phyloP scores from a whole-genome alignment of 306 rosid species.

The Pueraria montana region DNA sequence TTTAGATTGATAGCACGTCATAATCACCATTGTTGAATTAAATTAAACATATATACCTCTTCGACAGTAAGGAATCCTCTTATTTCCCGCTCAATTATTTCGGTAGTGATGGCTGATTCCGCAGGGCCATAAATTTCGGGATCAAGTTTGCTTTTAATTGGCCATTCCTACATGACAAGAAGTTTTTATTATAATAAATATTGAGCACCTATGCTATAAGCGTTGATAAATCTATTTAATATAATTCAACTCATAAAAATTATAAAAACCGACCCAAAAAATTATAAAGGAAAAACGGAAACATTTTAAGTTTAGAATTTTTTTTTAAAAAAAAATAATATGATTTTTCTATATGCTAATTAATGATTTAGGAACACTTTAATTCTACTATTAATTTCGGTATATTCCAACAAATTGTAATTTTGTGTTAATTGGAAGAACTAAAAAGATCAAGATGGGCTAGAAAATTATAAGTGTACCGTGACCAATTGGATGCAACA shows the following conservation, averaged over 20 bases:
- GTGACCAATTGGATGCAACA: constrained; percentile 71
- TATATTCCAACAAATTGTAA: background rate
- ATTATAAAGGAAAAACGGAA: too few relatives aligned
- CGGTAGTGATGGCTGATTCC: constrained; percentile 73
- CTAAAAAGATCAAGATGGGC: background rate
- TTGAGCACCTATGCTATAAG: background rate
- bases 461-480: constrained; percentile 48
- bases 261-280: too few relatives aligned
- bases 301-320: too few relatives aligned
- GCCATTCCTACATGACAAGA: constrained; percentile 81
- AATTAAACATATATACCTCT: constrained; percentile 74
- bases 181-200: background rate
- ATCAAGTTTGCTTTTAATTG: constrained; percentile 80
- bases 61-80: constrained; percentile 55
- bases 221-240: background rate
- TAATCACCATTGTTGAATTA: background rate
- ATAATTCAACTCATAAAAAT: too few relatives aligned
- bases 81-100: constrained; percentile 68
- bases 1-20: too few relatives aligned
- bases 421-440: background rate
- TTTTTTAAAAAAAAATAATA: too few relatives aligned
- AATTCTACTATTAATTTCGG: background rate
- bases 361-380: background rate
- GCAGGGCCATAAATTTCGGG: constrained; percentile 74
- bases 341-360: too few relatives aligned